A percentile compares a stretch with the other conserved stretches of the same genome.
phyloP scores from a whole-genome alignment of 441 rosid species.

The Erodium moschatum region DNA sequence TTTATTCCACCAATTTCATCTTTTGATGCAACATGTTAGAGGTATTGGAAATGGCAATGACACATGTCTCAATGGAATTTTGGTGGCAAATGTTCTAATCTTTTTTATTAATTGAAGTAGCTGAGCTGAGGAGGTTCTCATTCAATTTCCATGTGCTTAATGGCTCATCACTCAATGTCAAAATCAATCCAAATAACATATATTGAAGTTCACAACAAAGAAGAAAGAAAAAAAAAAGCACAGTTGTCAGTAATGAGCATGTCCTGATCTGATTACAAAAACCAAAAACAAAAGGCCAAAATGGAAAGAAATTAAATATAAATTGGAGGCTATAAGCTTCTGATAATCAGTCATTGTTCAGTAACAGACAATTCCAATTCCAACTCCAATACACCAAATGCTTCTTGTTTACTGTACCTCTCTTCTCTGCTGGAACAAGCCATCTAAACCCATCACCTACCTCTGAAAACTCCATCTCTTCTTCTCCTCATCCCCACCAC shows the following conservation, averaged over 20 bases:
- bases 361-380: conserved; percentile 23
- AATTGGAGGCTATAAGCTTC: conserved; percentile 9
- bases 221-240: background rate
- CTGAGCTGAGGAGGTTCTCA: background rate
- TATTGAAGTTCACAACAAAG: background rate
- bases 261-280: background rate
- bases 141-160: background rate
- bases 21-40: background rate
- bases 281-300: background rate
- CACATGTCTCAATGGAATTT: background rate
- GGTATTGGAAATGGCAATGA: background rate
- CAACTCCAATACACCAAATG: conserved; percentile 16
- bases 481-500: conserved; percentile 18
- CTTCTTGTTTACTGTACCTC: conserved; percentile 30
- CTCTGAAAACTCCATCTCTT: conserved; percentile 48
- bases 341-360: conserved; percentile 29
- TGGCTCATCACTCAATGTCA: background rate
- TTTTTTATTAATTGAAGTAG: background rate
- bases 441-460: conserved; percentile 47
- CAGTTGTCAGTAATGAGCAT: background rate
- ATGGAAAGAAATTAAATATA: background rate
- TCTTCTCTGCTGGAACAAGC: conserved; percentile 22
- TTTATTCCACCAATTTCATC: too few species aligned
- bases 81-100: background rate
- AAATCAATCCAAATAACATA: background rate